Conservation (phyloP, 2,329 filamentous ascomycete genomes). For the Talaromyces sp. region DNA sequence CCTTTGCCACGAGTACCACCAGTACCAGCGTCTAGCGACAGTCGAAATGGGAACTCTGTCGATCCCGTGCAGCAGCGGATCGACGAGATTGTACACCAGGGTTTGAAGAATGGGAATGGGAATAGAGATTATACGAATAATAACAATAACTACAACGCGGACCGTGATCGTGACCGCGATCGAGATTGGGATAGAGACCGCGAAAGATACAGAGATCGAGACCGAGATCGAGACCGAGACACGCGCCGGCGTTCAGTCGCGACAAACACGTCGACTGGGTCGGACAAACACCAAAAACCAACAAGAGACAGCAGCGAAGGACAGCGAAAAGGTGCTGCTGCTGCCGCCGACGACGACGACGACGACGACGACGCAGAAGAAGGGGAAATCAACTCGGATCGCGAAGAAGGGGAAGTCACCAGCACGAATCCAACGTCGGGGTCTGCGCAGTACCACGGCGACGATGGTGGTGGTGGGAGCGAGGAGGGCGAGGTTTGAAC, state of each 20-base stretch:
- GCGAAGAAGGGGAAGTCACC: slow-evolving; percentile 7
- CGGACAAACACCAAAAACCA: background rate
- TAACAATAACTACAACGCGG: slow-evolving; percentile 2
- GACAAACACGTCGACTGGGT: background rate
- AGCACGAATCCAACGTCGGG: background rate
- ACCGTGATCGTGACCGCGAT: slow-evolving; percentile 13
- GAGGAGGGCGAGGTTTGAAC: slow-evolving; percentile 36
- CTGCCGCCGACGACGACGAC: no score
- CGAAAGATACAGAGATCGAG: slow-evolving; percentile 5
- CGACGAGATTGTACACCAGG: slow-evolving; percentile 29
- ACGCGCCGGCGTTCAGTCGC: background rate
- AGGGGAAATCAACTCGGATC: slow-evolving; percentile 1
- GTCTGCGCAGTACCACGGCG: background rate
- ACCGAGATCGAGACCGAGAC: background rate
- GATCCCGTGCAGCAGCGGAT: slow-evolving; percentile 33
- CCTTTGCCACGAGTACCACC: slow-evolving; percentile 15
- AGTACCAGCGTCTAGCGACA: slow-evolving; percentile 6
- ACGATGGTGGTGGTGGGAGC: slow-evolving; percentile 29
- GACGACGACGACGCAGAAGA: slow-evolving; percentile 12
- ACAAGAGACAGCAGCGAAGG: background rate
- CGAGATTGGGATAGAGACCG: slow-evolving; percentile 11
- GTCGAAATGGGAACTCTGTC: slow-evolving; percentile 4
- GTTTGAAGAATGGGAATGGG: slow-evolving; percentile 9
- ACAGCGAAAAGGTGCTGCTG: slow-evolving; percentile 4
- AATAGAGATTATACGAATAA: background rate